These are phyloP conservation scores for Cyclotella atomus DNA, from an alignment of 108 stramenopile species.

Conservation along the genomic window DNA sequence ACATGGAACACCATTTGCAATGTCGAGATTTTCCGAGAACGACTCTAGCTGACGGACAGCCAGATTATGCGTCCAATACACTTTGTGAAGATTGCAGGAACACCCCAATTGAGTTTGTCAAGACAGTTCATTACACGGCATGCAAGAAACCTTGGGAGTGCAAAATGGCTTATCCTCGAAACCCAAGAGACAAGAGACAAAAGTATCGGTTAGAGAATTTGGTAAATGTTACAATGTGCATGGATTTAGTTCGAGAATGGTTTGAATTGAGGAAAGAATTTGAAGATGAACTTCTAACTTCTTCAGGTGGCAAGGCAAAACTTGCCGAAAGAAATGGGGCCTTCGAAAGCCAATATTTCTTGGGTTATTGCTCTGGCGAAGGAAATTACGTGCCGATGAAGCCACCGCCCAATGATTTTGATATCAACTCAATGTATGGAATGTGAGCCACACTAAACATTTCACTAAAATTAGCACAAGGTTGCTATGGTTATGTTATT, in stretches of 20 bases:
- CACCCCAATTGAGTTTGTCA: slow-evolving; percentile 57
- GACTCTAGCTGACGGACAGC: slow-evolving; percentile 37
- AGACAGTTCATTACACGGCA: slow-evolving; percentile 73
- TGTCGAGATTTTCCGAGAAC: slow-evolving; percentile 66
- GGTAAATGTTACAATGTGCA: slow-evolving; percentile 69
- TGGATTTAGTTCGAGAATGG: slow-evolving; percentile 59
- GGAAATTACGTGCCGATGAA: slow-evolving; percentile 59
- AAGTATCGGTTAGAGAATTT: slow-evolving; percentile 63
- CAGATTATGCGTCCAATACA: slow-evolving; percentile 60
- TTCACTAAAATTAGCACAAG: too few relatives aligned
- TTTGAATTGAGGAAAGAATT: slow-evolving; percentile 64
- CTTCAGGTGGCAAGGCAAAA: slow-evolving; percentile 33
- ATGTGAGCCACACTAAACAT: slow-evolving; percentile 24
- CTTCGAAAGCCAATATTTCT: slow-evolving; percentile 58
- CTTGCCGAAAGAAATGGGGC: slow-evolving; percentile 42
- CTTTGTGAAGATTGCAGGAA: slow-evolving; percentile 70
- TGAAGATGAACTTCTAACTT: slow-evolving; percentile 49
- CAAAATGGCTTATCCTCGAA: slow-evolving; percentile 54
- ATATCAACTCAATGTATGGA: slow-evolving; percentile 57
- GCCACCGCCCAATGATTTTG: slow-evolving; percentile 58
- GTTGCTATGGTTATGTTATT: too few relatives aligned
- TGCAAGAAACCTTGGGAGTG: slow-evolving; percentile 87
- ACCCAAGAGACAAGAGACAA: slow-evolving; percentile 56
- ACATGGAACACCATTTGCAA: slow-evolving; percentile 58
- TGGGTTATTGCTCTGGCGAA: slow-evolving; percentile 59